phyloP scores from a whole-genome alignment of 2,329 filamentous ascomycete species.

The Sporothrix sp. region DNA sequence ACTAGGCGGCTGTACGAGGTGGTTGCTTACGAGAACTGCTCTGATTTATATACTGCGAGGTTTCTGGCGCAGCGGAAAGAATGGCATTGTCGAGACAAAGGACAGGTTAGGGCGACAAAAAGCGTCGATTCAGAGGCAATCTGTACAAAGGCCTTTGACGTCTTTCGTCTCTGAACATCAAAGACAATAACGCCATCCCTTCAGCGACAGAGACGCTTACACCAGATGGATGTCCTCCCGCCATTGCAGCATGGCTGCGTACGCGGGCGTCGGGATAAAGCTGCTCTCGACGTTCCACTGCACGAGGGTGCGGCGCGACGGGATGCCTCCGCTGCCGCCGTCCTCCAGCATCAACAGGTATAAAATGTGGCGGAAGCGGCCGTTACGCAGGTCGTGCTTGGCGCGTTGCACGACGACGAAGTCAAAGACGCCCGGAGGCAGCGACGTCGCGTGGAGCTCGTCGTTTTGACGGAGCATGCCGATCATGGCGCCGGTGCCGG shows the following conservation, averaged over 20 bases:
- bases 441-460: slow-evolving; percentile 3
- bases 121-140: too few species aligned
- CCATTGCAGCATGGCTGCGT: neutral
- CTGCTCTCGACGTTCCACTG: slow-evolving; percentile 6
- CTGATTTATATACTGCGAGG: too few species aligned
- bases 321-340: neutral
- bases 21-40: too few species aligned
- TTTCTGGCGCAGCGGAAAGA: too few species aligned
- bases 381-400: neutral
- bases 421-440: slow-evolving; percentile 4
- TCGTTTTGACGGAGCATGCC: slow-evolving; percentile 6
- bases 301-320: slow-evolving; percentile 2
- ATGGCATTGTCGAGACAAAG: too few species aligned
- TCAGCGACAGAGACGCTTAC: too few species aligned
- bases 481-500: neutral
- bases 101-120: too few species aligned
- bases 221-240: slow-evolving; percentile 1
- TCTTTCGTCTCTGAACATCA: too few species aligned
- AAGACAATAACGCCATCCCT: too few species aligned
- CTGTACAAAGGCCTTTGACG: too few species aligned
- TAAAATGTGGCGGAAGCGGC: neutral
- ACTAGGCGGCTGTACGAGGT: too few species aligned
- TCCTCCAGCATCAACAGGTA: slow-evolving; percentile 4
- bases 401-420: slow-evolving; percentile 9
- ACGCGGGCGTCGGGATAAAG: neutral